Percentiles rank a stretch among this genome's conserved stretches.
Conservation (phyloP, 306 rosid genomes). For the Trifolium pratense region DNA sequence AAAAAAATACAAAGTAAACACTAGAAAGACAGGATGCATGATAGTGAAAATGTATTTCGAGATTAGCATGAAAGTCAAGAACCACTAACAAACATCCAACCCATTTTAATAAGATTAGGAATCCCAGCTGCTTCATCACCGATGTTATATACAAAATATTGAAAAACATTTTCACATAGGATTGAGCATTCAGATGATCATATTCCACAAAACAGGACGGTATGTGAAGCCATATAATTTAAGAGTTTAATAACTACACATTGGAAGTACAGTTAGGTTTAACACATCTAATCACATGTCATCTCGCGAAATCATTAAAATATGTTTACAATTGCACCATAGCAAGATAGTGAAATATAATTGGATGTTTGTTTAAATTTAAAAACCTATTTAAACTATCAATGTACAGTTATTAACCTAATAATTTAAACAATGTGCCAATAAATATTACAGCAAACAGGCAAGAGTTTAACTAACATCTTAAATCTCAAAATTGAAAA, state of each 20-base stretch:
- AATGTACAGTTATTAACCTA: not conserved
- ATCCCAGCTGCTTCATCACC: too few relatives aligned
- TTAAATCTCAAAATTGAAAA: conserved; percentile 16
- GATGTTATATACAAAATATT: too few relatives aligned
- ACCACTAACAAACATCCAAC: conserved; percentile 23
- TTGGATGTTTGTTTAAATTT: too few relatives aligned
- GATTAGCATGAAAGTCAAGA: conserved; percentile 32
- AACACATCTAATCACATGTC: not conserved
- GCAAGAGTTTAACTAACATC: conserved; percentile 14
- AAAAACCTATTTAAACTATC: too few relatives aligned
- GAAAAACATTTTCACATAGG: conserved; percentile 22
- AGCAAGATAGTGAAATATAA: too few relatives aligned
- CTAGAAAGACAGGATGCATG: conserved; percentile 4
- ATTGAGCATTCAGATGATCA: conserved; percentile 21
- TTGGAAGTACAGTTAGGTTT: not conserved
- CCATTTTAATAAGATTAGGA: conserved; percentile 20
- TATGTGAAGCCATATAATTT: conserved; percentile 1
- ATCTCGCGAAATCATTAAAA: not conserved
- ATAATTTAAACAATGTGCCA: conserved; percentile 14
- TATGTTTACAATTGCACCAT: not conserved
- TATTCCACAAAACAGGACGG: not conserved
- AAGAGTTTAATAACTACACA: too few relatives aligned
- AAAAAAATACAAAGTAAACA: conserved; percentile 4
- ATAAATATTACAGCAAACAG: not conserved
- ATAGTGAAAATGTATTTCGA: too few relatives aligned